phyloP scores from a whole-genome alignment of 1,139 yeast species.

The Saccharomyces hybrid region DNA sequence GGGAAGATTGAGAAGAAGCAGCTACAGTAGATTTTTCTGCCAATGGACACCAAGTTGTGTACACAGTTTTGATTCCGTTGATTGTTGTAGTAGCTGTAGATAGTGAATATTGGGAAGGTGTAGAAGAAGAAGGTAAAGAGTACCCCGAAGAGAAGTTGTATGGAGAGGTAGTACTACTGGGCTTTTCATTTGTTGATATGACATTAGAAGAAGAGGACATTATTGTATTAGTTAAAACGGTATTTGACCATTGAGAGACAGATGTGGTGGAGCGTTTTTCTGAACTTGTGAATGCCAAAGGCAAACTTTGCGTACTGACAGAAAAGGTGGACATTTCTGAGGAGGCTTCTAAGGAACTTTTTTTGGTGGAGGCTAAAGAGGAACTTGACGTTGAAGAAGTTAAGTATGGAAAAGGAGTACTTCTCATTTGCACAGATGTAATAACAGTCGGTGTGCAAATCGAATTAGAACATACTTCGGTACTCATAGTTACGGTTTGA shows the following conservation, averaged over 20 bases:
- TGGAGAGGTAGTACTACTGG: neutral
- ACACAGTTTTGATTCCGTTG: constrained; percentile 10
- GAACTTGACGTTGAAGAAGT: neutral
- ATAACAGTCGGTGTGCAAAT: neutral
- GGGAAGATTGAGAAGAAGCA: neutral
- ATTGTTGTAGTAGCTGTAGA: constrained; percentile 3
- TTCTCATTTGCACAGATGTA: neutral
- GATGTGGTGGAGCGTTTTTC: neutral
- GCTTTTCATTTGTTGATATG: neutral
- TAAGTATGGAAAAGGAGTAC: neutral
- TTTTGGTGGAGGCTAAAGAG: neutral
- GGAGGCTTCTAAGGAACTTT: neutral
- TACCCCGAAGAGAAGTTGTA: neutral
- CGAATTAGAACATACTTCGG: constrained; percentile 2
- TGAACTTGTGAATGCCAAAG: neutral
- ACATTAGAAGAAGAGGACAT: neutral
- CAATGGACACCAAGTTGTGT: constrained; percentile 39
- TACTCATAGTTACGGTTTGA: neutral
- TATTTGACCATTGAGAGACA: neutral
- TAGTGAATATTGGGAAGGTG: neutral
- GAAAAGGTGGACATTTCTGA: neutral
- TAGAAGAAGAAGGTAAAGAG: neutral
- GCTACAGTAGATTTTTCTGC: constrained; percentile 10
- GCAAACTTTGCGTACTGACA: neutral
- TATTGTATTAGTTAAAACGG: neutral